Evolutionary conservation across 2,329 filamentous ascomycete species (phyloP).

Genomic region (Colletotrichum destructivum): DNA sequence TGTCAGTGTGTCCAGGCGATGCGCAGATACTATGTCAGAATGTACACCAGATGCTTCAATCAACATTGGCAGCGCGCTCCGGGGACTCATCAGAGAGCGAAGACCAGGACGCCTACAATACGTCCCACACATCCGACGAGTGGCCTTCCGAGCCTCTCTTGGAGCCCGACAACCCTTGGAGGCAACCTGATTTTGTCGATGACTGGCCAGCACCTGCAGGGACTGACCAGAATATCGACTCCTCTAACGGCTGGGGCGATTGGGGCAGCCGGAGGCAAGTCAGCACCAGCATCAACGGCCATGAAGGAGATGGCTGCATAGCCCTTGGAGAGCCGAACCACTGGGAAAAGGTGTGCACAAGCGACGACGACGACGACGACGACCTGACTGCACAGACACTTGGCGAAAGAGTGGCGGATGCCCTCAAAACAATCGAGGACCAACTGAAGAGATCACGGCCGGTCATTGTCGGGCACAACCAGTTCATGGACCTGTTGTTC

Average conservation of each 20-base stretch:
- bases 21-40: not conserved
- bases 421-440: slow-evolving; percentile 41
- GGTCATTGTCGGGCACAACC: slow-evolving; percentile 75
- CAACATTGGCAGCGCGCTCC: not conserved
- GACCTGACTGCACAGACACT: not conserved
- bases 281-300: not conserved
- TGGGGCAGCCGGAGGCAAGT: not conserved
- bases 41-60: not conserved
- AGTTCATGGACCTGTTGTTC: slow-evolving; percentile 76
- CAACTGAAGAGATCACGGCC: slow-evolving; percentile 50
- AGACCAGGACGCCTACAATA: not conserved
- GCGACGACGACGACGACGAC: not conserved
- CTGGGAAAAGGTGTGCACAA: not conserved
- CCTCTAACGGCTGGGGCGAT: too few species aligned
- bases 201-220: not conserved
- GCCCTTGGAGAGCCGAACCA: not conserved
- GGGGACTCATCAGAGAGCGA: not conserved
- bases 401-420: not conserved
- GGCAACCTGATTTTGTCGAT: not conserved
- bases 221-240: not conserved
- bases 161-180: too few species aligned
- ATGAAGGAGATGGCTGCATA: not conserved
- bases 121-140: not conserved
- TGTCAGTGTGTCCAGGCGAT: slow-evolving; percentile 3
- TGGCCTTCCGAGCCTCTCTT: not conserved